Evolutionary conservation across 2,329 filamentous ascomycete species (phyloP).

Genomic region (Neofusicoccum ribis): DNA sequence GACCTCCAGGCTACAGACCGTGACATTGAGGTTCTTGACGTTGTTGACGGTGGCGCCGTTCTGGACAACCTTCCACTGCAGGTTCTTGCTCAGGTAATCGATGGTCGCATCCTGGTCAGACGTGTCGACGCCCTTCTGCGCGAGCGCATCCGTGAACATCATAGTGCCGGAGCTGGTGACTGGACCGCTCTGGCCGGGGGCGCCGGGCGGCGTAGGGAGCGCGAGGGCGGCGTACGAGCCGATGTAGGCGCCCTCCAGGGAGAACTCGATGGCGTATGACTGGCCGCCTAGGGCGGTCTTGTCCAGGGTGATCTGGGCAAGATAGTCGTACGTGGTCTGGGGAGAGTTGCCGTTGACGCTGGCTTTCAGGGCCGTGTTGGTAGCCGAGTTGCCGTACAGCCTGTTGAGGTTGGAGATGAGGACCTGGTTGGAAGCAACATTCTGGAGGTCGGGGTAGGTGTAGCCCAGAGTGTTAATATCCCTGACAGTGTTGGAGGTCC

Average conservation of each 20-base stretch:
- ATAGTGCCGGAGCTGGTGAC: slow-evolving; percentile 28
- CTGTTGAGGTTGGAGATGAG: not conserved
- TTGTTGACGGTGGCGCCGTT: slow-evolving; percentile 31
- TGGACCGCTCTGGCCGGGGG: slow-evolving; percentile 23
- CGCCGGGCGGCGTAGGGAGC: slow-evolving; percentile 23
- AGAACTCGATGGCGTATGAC: slow-evolving; percentile 40
- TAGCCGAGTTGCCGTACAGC: not conserved
- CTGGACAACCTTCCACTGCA: slow-evolving; percentile 38
- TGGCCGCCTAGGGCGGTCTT: slow-evolving; percentile 29
- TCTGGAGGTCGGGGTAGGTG: slow-evolving; percentile 37
- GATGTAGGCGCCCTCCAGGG: slow-evolving; percentile 29
- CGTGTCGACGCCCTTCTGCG: slow-evolving; percentile 33
- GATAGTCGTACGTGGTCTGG: not conserved
- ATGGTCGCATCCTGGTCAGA: slow-evolving; percentile 35
- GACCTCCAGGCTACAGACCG: slow-evolving; percentile 33
- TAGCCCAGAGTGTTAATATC: slow-evolving; percentile 33
- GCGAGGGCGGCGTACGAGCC: slow-evolving; percentile 37
- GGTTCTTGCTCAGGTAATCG: slow-evolving; percentile 35
- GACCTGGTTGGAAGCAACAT: slow-evolving; percentile 23
- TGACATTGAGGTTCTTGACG: slow-evolving; percentile 31
- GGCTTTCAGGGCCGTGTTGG: not conserved
- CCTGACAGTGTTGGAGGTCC: slow-evolving; percentile 32
- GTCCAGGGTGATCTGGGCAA: not conserved
- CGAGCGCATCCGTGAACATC: slow-evolving; percentile 36
- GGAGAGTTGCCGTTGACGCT: not conserved